Percentiles rank a stretch among this genome's conserved stretches.
phyloP scores from a whole-genome alignment of 805 yeast genomes.

The Isabelozyma rhagii region DNA sequence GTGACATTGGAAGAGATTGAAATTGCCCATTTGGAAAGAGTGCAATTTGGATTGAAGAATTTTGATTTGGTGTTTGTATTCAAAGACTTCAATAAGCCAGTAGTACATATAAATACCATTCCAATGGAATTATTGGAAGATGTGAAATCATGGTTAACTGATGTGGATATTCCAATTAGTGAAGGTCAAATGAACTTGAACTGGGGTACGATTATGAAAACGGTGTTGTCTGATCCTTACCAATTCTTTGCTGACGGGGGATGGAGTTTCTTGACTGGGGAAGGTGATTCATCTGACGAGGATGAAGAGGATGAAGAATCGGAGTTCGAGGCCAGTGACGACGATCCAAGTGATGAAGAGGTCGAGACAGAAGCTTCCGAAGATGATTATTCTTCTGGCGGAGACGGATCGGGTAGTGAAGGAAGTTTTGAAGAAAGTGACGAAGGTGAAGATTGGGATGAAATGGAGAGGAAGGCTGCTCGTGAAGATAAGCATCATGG shows the following conservation, averaged over 20 bases:
- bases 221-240: constrained; percentile 87
- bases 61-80: constrained; percentile 96
- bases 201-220: constrained; percentile 95
- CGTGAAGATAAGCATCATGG: constrained; percentile 36
- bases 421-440: constrained; percentile 36
- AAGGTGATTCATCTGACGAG: constrained; percentile 67
- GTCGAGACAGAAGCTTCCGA: constrained; percentile 52
- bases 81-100: constrained; percentile 85
- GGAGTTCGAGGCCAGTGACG: constrained; percentile 66
- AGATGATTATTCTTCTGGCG: constrained; percentile 38
- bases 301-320: constrained; percentile 67
- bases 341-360: constrained; percentile 60
- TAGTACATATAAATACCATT: constrained; percentile 88
- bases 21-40: constrained; percentile 93
- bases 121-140: constrained; percentile 91
- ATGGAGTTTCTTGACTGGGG: constrained; percentile 90
- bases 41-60: constrained; percentile 93
- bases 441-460: constrained; percentile 55
- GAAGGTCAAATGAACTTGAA: constrained; percentile 95
- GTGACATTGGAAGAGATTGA: constrained; percentile 90
- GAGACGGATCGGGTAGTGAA: constrained; percentile 29
- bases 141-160: constrained; percentile 95
- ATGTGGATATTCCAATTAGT: constrained; percentile 91
- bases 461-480: constrained; percentile 56
- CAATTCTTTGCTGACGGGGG: constrained; percentile 94